These are phyloP conservation scores for Solanum pinnatisectum DNA, from an alignment of 257 asterid species.

Conservation along the genomic window DNA sequence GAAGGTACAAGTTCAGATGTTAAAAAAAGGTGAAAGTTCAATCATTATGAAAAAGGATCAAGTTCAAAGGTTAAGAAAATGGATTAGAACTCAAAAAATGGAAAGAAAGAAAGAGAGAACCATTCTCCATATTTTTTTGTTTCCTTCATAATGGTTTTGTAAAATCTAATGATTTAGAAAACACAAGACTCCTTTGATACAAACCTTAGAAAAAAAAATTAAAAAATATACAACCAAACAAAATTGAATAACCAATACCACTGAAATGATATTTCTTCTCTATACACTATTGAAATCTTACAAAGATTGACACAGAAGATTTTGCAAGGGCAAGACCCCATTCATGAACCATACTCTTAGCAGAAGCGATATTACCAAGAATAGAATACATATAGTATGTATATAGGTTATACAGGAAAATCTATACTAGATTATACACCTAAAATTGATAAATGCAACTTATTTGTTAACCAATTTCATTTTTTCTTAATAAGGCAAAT, in stretches of 20 bases:
- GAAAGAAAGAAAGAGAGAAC: background rate
- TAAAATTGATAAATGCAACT: background rate
- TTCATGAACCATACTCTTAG: background rate
- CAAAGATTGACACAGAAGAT: too few relatives aligned
- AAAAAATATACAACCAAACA: too few relatives aligned
- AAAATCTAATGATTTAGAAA: background rate
- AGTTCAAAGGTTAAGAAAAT: too few relatives aligned
- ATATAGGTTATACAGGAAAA: background rate
- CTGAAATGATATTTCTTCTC: too few relatives aligned
- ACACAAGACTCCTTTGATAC: too few relatives aligned
- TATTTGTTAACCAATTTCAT: background rate
- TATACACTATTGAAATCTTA: too few relatives aligned
- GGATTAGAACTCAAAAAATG: background rate
- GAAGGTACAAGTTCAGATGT: background rate
- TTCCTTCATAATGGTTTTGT: background rate
- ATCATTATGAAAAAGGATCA: too few relatives aligned
- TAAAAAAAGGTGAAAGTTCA: background rate
- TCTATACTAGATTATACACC: background rate
- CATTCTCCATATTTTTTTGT: background rate
- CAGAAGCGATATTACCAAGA: background rate
- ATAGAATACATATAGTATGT: background rate
- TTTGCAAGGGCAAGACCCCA: background rate
- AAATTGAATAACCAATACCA: too few relatives aligned
- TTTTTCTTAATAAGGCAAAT: background rate
- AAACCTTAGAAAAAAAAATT: too few relatives aligned